phyloP scores from a whole-genome alignment of 768 basidiomycete species.

The Lactifluus echinatus region DNA sequence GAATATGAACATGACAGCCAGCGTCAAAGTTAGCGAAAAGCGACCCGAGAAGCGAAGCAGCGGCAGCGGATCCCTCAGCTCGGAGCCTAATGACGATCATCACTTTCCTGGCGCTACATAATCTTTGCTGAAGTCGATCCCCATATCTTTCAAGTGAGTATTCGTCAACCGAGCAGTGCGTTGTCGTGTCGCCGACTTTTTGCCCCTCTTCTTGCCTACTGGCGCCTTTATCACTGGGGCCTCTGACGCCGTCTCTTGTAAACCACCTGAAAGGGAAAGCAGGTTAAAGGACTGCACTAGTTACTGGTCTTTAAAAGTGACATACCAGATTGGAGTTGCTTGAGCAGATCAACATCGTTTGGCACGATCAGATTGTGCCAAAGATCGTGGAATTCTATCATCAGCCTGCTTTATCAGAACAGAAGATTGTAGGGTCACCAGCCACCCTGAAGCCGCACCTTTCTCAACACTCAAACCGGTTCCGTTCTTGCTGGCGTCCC shows the following conservation, averaged over 20 bases:
- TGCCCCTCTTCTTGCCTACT: conserved; percentile 65
- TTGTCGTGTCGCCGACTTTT: conserved; percentile 62
- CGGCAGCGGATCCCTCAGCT: too few species aligned
- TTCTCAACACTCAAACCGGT: conserved; percentile 72
- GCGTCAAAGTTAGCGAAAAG: too few species aligned
- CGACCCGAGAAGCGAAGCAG: too few species aligned
- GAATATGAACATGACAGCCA: too few species aligned
- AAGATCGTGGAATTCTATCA: conserved; percentile 72
- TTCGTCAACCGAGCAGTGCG: conserved; percentile 82
- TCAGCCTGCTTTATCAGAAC: not conserved
- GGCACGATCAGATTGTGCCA: conserved; percentile 85
- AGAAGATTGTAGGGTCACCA: not conserved
- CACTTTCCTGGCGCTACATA: conserved; percentile 35
- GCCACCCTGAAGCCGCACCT: conserved; percentile 38
- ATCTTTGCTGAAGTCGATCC: conserved; percentile 74
- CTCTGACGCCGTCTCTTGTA: conserved; percentile 71
- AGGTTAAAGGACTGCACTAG: not conserved
- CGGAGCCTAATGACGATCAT: not conserved
- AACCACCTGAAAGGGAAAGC: conserved; percentile 45
- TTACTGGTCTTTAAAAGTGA: not conserved
- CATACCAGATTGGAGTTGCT: conserved; percentile 65
- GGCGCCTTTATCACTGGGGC: conserved; percentile 45
- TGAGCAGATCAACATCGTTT: conserved; percentile 74
- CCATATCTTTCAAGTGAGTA: conserved; percentile 71
- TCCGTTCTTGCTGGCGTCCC: conserved; percentile 40